Evolutionary conservation across 139 green algal genomes (phyloP), one percentile per base, ranked within the genome.

Genomic region (Asterochloris erici): DNA sequence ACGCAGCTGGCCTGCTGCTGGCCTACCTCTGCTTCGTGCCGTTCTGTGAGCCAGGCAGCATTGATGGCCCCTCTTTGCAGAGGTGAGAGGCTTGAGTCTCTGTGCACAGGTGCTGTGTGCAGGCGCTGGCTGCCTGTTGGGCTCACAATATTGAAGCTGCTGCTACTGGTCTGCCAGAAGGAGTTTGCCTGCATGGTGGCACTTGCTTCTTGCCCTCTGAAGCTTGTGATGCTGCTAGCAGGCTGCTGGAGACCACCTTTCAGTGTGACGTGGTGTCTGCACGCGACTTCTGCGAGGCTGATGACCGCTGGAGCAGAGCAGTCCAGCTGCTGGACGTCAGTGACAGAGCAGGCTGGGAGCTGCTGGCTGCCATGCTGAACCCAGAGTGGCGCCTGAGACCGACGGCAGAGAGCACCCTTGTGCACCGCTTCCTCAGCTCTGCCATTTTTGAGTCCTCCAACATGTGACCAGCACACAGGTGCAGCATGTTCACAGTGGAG

Each of bases 251-350:
- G 82, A 85, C 62, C 66, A 93, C 89, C 11, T 93, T 93, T 63
- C 79, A 76, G 63, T 70, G 85, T 23, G 89, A 93, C 63, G 29
- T 93, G 19, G 19, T 29, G 27, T 84, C 83, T 14, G 82, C 84
- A 63, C 77, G 89, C n/a, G 87, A 93, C 14, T 93, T 91, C 68
- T 93, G 90, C 63, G 87, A 84, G 12, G 90, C 88, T 16, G 90
- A 93, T 79, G 90, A 93, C 13, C 74, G 86, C 13, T 94, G 87
- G 88, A 21, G 12, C 17, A 54, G 83, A 17, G 90, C 90, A 1
- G 89, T 93, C 14, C 28, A 62, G 13, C 87, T 93, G 68, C 68
- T 94, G 81, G 85, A 94, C 73, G 80, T 47, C 15, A 64, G 71
- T 68, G 79, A 82, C 54, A 79, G 78, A 4, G 63, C 78, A 24